Evolutionary conservation across 2,329 filamentous ascomycete species (phyloP).

Genomic region (Paecilomyces sp.): DNA sequence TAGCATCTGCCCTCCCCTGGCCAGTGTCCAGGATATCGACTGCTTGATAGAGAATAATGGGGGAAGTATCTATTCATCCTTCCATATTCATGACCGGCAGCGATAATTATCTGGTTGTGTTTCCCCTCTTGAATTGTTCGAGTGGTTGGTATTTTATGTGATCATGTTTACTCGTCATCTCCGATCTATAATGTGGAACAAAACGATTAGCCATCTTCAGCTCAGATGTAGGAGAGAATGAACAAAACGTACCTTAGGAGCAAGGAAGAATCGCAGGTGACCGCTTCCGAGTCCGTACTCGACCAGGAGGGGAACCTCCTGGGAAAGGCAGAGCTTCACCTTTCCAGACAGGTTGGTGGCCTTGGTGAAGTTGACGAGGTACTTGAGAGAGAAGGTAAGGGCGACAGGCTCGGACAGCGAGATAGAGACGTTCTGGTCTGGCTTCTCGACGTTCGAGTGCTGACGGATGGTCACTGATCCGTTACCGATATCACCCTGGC

Average conservation of each 20-base stretch:
- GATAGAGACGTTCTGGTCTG: slow-evolving; percentile 77
- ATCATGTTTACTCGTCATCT: slow-evolving; percentile 39
- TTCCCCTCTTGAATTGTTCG: not conserved
- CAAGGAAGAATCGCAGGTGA: slow-evolving; percentile 94
- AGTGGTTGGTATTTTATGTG: slow-evolving; percentile 7
- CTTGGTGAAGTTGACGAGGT: slow-evolving; percentile 99
- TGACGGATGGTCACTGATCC: slow-evolving; percentile 86
- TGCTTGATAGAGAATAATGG: not conserved
- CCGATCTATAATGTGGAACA: slow-evolving; percentile 52
- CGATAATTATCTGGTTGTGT: not conserved
- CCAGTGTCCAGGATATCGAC: not conserved
- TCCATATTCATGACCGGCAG: not conserved
- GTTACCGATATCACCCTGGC: slow-evolving; percentile 90
- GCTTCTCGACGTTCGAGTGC: slow-evolving; percentile 84
- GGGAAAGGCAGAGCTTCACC: slow-evolving; percentile 90
- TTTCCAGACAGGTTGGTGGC: slow-evolving; percentile 72
- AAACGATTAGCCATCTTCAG: slow-evolving; percentile 24
- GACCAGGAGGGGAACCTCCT: slow-evolving; percentile 91
- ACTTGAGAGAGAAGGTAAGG: slow-evolving; percentile 97
- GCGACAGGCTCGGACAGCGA: slow-evolving; percentile 86
- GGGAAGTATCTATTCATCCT: not conserved
- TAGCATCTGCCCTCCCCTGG: not conserved
- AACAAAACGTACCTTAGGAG: slow-evolving; percentile 71
- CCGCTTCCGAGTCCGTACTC: slow-evolving; percentile 82
- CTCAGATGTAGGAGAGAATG: not conserved